phyloP scores from a whole-genome alignment of 2,329 filamentous ascomycete genomes.

The Exophiala aquamarina region DNA sequence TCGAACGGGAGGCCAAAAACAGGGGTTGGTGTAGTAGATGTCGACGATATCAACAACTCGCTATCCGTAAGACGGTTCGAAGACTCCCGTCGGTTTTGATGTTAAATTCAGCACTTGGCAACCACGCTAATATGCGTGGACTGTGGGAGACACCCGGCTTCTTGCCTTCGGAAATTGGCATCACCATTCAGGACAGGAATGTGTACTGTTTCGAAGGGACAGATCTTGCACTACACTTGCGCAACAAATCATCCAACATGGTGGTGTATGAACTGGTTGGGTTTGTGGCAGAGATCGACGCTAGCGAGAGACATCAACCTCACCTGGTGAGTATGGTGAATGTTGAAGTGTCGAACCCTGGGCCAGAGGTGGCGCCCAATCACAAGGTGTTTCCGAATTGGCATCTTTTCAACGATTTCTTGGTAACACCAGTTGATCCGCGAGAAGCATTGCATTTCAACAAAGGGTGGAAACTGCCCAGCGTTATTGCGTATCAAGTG shows the following conservation, averaged over 20 bases:
- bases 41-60: constrained; percentile 83
- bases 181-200: constrained; percentile 86
- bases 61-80: constrained; percentile 80
- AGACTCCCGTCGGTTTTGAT: constrained; percentile 82
- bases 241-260: constrained; percentile 76
- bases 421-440: constrained; percentile 75
- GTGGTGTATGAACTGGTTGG: constrained; percentile 90
- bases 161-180: constrained; percentile 89
- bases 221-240: constrained; percentile 76
- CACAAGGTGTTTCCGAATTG: constrained; percentile 62
- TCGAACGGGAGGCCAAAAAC: constrained; percentile 84
- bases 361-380: constrained; percentile 60
- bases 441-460: constrained; percentile 90
- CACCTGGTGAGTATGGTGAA: constrained; percentile 92
- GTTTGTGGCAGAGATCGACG: constrained; percentile 85
- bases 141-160: constrained; percentile 88
- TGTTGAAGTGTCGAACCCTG: constrained; percentile 58
- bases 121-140: constrained; percentile 67
- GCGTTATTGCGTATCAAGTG: constrained; percentile 81
- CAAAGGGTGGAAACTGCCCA: constrained; percentile 87
- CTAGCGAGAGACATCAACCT: constrained; percentile 78
- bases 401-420: constrained; percentile 97
- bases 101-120: constrained; percentile 76
- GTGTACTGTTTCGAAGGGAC: constrained; percentile 95
- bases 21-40: constrained; percentile 93